Base-by-base conservation (phyloP, 306 rosid genomes). In the Elaeagnus macrophylla region DNA sequence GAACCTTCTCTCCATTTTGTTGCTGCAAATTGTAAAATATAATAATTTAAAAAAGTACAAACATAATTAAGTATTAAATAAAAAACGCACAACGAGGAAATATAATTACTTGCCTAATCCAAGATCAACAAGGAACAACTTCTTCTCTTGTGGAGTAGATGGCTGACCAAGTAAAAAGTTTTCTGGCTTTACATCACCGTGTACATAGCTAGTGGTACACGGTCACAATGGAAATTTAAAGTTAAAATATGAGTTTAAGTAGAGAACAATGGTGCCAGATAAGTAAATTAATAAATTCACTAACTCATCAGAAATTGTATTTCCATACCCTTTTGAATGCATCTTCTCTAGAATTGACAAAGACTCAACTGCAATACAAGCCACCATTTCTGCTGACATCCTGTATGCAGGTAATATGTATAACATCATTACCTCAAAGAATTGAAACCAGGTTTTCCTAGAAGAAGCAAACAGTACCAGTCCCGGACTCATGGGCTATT, bases 121-220 rank as follows among this genome's bases (percentile, higher is more conserved):
- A 76, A 90, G 94, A 71, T 90, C 97, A 61, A 90, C 95, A 25
- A 90, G 95, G 72, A 77, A 90, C 70, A 90, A 73, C 66, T 90
- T 90, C 79, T 90, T 90, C 79, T 86, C 97, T 65, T 86, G 90
- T 7, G 80, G 66, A 2, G 97, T 86, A 61, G 83, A 75, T 59
- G 97, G 95, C 69, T 90, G 95, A 61, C 97, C 97, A n/a, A 90
- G 94, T 76, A 90, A 76, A 70, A 90, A 86, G 78, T 90, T 90
- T 60, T 90, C 97, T 12, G 97, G 97, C 75, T 90, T 90, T 48
- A 90, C 94, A 79, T 90, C 97, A 53, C 97, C 97, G 52, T 90
- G 97, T 48, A 90, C 95, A 73, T 90, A 90, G 60, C 97, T 90
- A 67, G 37, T 66, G 63, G 5, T 32, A 25, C 32, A 49, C 9